Conservation (phyloP, 164 flowering plant genomes). For the Houttuynia cordata region DNA sequence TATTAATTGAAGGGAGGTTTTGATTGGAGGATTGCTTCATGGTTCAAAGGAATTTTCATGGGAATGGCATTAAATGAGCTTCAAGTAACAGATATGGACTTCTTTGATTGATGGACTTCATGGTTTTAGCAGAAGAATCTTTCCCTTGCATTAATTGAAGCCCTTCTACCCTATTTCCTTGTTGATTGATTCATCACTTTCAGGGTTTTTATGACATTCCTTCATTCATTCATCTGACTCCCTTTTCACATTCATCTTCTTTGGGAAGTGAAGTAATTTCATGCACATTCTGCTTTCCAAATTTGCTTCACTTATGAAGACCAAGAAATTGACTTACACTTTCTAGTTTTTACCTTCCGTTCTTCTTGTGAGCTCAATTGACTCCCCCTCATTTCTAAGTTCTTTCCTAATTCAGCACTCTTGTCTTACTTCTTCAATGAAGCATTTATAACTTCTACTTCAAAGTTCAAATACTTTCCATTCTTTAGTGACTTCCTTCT, state of each 20-base stretch:
- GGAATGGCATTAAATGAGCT: slow-evolving; percentile 3
- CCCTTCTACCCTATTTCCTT: slow-evolving; percentile 5
- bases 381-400: too few species aligned
- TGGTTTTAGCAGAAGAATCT: slow-evolving; percentile 8
- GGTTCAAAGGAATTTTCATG: neutral
- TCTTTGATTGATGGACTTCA: slow-evolving; percentile 6
- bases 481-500: too few species aligned
- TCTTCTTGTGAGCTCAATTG: neutral
- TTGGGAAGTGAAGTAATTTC: neutral
- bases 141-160: slow-evolving; percentile 6
- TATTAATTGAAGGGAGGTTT: neutral
- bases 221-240: neutral
- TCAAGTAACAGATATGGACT: slow-evolving; percentile 8
- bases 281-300: neutral
- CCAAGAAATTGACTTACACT: neutral
- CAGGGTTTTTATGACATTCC: neutral
- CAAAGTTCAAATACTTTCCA: too few species aligned
- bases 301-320: neutral
- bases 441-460: too few species aligned
- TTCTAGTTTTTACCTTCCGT: neutral
- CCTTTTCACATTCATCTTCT: neutral
- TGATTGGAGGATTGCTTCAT: neutral
- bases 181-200: slow-evolving; percentile 5
- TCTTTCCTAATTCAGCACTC: too few species aligned
- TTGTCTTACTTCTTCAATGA: too few species aligned